Evolutionary conservation across 2,329 filamentous ascomycete genomes (phyloP).

Genomic region (Aspergillus jensenii): DNA sequence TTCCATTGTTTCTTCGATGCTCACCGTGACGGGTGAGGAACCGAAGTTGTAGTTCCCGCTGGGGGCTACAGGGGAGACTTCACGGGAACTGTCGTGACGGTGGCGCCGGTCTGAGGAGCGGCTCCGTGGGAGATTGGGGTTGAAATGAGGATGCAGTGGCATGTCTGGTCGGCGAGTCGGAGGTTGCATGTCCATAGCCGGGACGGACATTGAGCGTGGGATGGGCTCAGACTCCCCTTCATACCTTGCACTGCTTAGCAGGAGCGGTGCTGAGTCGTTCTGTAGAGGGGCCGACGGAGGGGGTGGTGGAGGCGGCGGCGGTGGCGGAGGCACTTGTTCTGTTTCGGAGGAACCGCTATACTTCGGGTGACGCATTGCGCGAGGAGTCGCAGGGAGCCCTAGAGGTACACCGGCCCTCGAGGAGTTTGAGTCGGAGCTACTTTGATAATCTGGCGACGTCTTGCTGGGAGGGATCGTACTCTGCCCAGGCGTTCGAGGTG

Average conservation of each 20-base stretch:
- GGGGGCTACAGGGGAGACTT: conserved; percentile 21
- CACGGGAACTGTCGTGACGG: conserved; percentile 29
- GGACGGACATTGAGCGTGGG: conserved; percentile 41
- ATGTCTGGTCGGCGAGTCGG: conserved; percentile 29
- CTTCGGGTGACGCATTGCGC: conserved; percentile 80
- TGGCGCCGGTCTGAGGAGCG: conserved; percentile 43
- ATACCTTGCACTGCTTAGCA: conserved; percentile 37
- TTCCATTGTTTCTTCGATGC: conserved; percentile 56
- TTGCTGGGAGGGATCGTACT: conserved; percentile 35
- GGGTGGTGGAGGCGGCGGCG: conserved; percentile 5
- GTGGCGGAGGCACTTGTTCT: conserved; percentile 42
- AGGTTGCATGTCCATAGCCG: conserved; percentile 31
- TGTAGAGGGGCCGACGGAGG: conserved; percentile 44
- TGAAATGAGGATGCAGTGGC: conserved; percentile 42
- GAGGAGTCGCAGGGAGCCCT: conserved; percentile 85
- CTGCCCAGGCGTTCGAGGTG: conserved; percentile 32
- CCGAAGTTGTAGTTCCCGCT: conserved; percentile 23
- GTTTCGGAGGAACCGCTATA: conserved; percentile 52
- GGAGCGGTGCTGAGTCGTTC: conserved; percentile 49
- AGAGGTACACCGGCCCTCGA: conserved; percentile 54
- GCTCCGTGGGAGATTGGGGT: conserved; percentile 40
- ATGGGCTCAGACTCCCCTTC: conserved; percentile 38
- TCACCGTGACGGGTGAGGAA: conserved; percentile 45
- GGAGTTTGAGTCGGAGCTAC: conserved; percentile 40
- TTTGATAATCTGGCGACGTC: conserved; percentile 40